Conservation (phyloP, 2,329 filamentous ascomycete genomes). For the Whalleya microplaca region DNA sequence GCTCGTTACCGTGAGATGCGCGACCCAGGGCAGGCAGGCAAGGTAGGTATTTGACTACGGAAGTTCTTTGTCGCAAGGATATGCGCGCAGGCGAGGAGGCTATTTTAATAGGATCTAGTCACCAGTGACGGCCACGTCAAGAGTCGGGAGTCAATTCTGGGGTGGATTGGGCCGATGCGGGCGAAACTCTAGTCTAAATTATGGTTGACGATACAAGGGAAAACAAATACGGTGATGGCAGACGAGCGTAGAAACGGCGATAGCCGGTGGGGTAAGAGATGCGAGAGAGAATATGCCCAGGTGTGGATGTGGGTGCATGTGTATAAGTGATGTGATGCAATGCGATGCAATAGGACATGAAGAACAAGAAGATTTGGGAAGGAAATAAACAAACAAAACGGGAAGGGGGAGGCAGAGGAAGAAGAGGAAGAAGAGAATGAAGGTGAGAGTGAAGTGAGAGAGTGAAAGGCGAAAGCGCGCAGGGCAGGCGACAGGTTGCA, state of each 20-base stretch:
- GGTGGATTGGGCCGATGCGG: constrained; percentile 16
- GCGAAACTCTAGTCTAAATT: constrained; percentile 27
- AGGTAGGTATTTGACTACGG: constrained; percentile 24
- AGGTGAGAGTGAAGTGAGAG: too few species aligned
- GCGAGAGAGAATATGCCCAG: constrained; percentile 15
- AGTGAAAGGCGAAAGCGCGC: not conserved
- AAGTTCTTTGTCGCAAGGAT: constrained; percentile 31
- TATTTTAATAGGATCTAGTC: constrained; percentile 19
- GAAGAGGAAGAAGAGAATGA: not conserved
- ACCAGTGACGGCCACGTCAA: constrained; percentile 16
- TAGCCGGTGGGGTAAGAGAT: not conserved
- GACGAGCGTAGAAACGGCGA: constrained; percentile 7
- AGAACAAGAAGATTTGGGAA: constrained; percentile 15
- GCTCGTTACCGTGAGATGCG: not conserved
- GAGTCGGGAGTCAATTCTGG: constrained; percentile 14
- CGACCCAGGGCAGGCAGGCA: constrained; percentile 2
- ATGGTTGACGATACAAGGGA: constrained; percentile 27
- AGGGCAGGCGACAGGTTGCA: constrained; percentile 2
- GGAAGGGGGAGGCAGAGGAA: not conserved
- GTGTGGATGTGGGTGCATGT: constrained; percentile 11
- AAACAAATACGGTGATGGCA: constrained; percentile 9
- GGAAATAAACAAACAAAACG: constrained; percentile 1
- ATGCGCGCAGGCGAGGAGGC: constrained; percentile 19
- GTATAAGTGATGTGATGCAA: constrained; percentile 18
- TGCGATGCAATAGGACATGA: not conserved